These are phyloP conservation scores for Ogataea zsoltii DNA, from an alignment of 805 yeast species.

Conservation along the genomic window DNA sequence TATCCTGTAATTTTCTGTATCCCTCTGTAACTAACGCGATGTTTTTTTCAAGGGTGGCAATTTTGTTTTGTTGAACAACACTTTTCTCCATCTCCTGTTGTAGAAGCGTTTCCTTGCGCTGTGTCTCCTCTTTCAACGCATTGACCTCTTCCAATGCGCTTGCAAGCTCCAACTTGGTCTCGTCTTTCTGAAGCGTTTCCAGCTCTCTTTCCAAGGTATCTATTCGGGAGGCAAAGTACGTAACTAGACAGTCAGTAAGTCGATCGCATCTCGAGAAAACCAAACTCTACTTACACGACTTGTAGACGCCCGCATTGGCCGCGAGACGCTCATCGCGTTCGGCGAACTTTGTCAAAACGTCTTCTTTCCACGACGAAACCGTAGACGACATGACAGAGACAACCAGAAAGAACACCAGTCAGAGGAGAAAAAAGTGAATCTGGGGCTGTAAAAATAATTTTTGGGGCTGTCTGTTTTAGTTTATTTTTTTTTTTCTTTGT, in stretches of 20 bases:
- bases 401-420: background rate
- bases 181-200: conserved; percentile 16
- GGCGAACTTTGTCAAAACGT: conserved; percentile 17
- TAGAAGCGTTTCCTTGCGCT: conserved; percentile 2
- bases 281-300: conserved; percentile 23
- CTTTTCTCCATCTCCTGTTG: conserved; percentile 12
- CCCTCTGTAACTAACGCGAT: conserved; percentile 25
- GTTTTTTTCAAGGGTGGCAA: conserved; percentile 17
- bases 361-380: conserved; percentile 22
- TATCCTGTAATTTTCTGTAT: conserved; percentile 24
- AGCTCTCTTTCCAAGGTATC: conserved; percentile 16
- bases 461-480: background rate
- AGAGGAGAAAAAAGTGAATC: too few relatives aligned
- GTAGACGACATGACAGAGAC: background rate
- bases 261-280: background rate
- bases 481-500: background rate
- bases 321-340: conserved; percentile 21
- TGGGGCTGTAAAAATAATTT: too few relatives aligned
- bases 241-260: conserved; percentile 17
- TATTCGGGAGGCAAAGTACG: conserved; percentile 13
- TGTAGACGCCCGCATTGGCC: conserved; percentile 14
- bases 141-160: conserved; percentile 12
- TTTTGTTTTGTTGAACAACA: conserved; percentile 9
- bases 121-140: conserved; percentile 10
- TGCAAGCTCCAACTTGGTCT: conserved; percentile 17